Evolutionary conservation across 1,284 basidiomycete genomes (phyloP), one percentile per base, ranked within the genome.

Genomic region (Coniophora puteana): DNA sequence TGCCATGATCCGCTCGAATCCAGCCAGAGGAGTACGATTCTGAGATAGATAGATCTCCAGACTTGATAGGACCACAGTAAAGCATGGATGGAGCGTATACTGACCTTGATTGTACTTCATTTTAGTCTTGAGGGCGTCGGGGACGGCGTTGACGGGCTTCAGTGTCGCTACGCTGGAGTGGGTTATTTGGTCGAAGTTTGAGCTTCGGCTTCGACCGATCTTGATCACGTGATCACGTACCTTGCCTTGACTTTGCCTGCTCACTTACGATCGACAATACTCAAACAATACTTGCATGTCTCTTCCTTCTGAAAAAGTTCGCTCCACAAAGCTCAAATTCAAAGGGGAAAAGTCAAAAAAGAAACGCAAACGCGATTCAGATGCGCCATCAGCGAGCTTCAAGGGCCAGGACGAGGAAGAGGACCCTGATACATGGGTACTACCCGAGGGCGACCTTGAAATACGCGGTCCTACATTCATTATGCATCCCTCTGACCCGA

Each of bases 401-500:
- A n/a, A n/a, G n/a, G 76, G 68, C 10, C 48, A 70, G 30, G 67
- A 66, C 8, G 74, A 72, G 3, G 65, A 66, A 13, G 72, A 75
- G 40, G 73, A 77, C 43, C 75, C 77, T 8, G 82, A 88, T 47
- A 82, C 79, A 14, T 93, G 89, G 89, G 83, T 93, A 6, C 63
- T 79, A 17, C 86, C 86, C 4, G 83, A 86, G 36, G 72, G 70
- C 44, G 67, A 83, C 27, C 70, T 68, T 38, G 82, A 92, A 68
- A 77, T 92, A 45, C 80, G 88, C 38, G 89, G 89, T 5, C 89
- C 89, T 17, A 82, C 85, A 11, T 93, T 89, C 65, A 76, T 93
- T 39, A 62, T 82, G 16, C 85, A 91, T 52, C 84, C 86, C 24
- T 83, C 82, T 14, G 84, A 88, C 50, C 78, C 85, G 20, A 74